These are phyloP conservation scores for Neofusicoccum umdonicola DNA, from an alignment of 2,329 filamentous ascomycete species.

Conservation along the genomic window DNA sequence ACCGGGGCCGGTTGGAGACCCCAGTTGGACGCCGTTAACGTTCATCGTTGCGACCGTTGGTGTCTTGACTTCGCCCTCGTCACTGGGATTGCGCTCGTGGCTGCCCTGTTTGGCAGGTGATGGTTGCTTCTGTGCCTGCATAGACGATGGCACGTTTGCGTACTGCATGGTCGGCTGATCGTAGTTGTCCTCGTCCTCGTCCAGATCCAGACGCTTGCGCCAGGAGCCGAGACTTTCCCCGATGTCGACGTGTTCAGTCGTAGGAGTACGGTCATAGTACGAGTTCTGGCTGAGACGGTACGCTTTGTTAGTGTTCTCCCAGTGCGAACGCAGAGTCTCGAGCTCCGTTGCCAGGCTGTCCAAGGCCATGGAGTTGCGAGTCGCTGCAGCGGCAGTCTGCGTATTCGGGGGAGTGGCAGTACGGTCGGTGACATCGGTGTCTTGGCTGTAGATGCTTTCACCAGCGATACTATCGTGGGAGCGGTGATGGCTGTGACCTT, in stretches of 20 bases:
- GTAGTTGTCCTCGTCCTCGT: constrained; percentile 24
- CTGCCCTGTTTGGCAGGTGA: not conserved
- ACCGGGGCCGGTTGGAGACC: constrained; percentile 7
- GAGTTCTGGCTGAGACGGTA: constrained; percentile 88
- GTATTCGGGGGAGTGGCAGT: constrained; percentile 30
- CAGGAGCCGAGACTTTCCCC: constrained; percentile 35
- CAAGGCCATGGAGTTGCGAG: constrained; percentile 67
- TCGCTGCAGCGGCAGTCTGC: constrained; percentile 29
- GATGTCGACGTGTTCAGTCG: constrained; percentile 32
- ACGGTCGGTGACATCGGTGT: constrained; percentile 32
- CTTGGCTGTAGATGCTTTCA: constrained; percentile 48
- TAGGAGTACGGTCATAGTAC: constrained; percentile 67
- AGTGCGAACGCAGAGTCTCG: constrained; percentile 83
- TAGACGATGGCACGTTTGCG: not conserved
- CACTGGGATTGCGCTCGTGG: not conserved
- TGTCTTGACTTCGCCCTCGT: not conserved
- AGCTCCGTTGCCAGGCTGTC: constrained; percentile 91
- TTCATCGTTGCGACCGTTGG: constrained; percentile 10
- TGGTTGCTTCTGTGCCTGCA: not conserved
- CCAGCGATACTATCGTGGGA: constrained; percentile 61
- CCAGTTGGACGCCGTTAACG: constrained; percentile 9
- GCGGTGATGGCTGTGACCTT: constrained; percentile 41
- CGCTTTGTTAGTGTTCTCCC: constrained; percentile 94
- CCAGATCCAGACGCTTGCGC: constrained; percentile 32
- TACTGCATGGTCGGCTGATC: not conserved